These are phyloP conservation scores for Salvia rosmarinus DNA, from an alignment of 257 asterid genomes.

Conservation along the genomic window DNA sequence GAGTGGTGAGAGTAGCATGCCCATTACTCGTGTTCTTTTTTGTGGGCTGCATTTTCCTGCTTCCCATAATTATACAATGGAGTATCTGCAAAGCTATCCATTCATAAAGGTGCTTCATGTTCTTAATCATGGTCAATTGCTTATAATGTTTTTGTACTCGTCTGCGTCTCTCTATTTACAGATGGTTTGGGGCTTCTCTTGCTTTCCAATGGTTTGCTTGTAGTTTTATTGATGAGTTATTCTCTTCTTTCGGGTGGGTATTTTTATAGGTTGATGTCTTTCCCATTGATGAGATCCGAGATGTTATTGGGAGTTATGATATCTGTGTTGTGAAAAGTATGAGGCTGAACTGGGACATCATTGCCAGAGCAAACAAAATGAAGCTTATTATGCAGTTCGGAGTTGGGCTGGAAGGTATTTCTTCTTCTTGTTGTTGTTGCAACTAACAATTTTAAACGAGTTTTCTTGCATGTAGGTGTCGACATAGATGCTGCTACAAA, in stretches of 20 bases:
- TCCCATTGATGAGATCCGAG: slow-evolving; percentile 63
- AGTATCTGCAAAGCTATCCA: slow-evolving; percentile 66
- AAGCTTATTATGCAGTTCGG: slow-evolving; percentile 97
- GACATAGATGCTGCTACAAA: slow-evolving; percentile 81
- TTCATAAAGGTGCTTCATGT: slow-evolving; percentile 56
- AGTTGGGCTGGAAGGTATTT: slow-evolving; percentile 91
- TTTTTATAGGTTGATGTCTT: slow-evolving; percentile 72
- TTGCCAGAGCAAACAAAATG: slow-evolving; percentile 73
- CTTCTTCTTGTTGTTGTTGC: no score
- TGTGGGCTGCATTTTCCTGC: slow-evolving; percentile 82
- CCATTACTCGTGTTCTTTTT: slow-evolving; percentile 68
- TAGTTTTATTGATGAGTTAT: background rate
- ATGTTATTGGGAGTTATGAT: slow-evolving; percentile 73
- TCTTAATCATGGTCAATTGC: slow-evolving; percentile 19
- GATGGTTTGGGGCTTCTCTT: background rate
- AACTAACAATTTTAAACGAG: no score
- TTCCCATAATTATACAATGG: slow-evolving; percentile 75
- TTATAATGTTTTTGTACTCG: background rate
- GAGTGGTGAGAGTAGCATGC: slow-evolving; percentile 36
- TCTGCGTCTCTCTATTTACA: background rate
- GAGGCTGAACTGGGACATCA: slow-evolving; percentile 67
- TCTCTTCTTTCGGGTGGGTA: background rate
- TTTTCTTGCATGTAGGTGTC: slow-evolving; percentile 53
- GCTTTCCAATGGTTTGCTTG: background rate
- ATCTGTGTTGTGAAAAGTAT: slow-evolving; percentile 72